Evolutionary conservation across 129 eudicot genomes (phyloP).

Genomic region (Pseudognaphalium luteoalbum): DNA sequence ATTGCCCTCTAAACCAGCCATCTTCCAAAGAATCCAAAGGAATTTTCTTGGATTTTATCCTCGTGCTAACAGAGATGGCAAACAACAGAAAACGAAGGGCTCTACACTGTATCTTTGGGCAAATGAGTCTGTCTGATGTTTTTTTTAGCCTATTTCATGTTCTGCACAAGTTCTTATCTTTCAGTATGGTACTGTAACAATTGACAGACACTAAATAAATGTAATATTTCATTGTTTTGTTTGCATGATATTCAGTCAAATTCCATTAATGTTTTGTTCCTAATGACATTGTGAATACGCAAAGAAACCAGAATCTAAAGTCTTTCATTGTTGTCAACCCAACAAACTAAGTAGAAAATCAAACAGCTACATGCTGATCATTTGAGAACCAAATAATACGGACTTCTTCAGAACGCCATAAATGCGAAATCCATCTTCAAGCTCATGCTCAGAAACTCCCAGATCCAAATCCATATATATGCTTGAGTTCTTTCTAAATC

Average conservation of each 20-base stretch:
- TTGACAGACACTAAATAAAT: slow-evolving; percentile 2
- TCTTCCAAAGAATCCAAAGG: slow-evolving; percentile 31
- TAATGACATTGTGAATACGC: not conserved
- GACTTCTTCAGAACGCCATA: no score
- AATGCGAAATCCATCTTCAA: no score
- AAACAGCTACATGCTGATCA: not conserved
- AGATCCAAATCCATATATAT: no score
- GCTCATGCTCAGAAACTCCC: no score
- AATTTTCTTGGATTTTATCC: slow-evolving; percentile 31
- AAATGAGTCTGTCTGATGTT: not conserved
- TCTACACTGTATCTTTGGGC: not conserved
- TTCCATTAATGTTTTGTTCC: not conserved
- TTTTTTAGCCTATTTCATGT: not conserved
- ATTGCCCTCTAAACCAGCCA: slow-evolving; percentile 24
- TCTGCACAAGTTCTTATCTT: not conserved
- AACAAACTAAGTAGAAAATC: not conserved
- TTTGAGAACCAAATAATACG: not conserved
- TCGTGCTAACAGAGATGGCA: not conserved
- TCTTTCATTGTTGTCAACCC: not conserved
- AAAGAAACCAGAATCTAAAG: not conserved
- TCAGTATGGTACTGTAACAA: not conserved
- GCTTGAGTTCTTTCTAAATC: no score
- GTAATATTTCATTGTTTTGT: no score
- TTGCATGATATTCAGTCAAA: no score
- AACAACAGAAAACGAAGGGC: slow-evolving; percentile 2